A percentile compares a stretch with the other conserved stretches of the same genome.
phyloP scores from a whole-genome alignment of 2,329 filamentous ascomycete genomes.

The Nigrograna mackinnonii region DNA sequence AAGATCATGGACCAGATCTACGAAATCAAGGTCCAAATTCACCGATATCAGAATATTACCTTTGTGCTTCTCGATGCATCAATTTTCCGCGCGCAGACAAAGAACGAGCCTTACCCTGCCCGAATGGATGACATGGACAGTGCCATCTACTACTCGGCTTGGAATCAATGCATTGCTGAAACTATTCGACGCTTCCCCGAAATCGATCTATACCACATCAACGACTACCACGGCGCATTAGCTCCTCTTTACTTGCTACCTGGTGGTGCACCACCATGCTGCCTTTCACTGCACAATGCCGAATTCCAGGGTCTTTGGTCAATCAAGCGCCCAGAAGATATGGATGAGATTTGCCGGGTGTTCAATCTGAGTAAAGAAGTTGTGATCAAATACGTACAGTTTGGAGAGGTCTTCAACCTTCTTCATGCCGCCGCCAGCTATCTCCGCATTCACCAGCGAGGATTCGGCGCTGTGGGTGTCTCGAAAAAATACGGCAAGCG shows the following conservation, averaged over 20 bases:
- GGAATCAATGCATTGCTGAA: constrained; percentile 71
- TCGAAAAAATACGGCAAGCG: constrained; percentile 71
- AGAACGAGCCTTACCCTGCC: constrained; percentile 66
- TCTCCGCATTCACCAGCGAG: constrained; percentile 67
- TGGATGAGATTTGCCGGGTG: constrained; percentile 65
- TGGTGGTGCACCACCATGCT: constrained; percentile 64
- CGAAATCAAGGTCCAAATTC: constrained; percentile 66
- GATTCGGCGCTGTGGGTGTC: constrained; percentile 70
- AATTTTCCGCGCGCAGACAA: constrained; percentile 67
- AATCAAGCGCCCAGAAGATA: constrained; percentile 64
- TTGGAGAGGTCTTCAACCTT: constrained; percentile 71
- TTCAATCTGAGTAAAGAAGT: constrained; percentile 64
- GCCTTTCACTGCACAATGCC: constrained; percentile 69
- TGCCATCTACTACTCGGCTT: constrained; percentile 70
- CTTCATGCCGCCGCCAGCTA: constrained; percentile 69
- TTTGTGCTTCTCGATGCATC: constrained; percentile 70
- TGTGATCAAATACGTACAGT: constrained; percentile 66
- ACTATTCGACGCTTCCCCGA: constrained; percentile 63
- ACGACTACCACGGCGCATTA: constrained; percentile 65
- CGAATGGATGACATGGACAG: constrained; percentile 72
- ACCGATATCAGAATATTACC: constrained; percentile 66
- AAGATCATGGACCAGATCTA: constrained; percentile 64
- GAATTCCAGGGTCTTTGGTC: constrained; percentile 73
- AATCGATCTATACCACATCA: constrained; percentile 67
- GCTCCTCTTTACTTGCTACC: constrained; percentile 69